Base-by-base conservation (phyloP, 1,139 yeast species). In the Magnusiomyces suaveolens region DNA sequence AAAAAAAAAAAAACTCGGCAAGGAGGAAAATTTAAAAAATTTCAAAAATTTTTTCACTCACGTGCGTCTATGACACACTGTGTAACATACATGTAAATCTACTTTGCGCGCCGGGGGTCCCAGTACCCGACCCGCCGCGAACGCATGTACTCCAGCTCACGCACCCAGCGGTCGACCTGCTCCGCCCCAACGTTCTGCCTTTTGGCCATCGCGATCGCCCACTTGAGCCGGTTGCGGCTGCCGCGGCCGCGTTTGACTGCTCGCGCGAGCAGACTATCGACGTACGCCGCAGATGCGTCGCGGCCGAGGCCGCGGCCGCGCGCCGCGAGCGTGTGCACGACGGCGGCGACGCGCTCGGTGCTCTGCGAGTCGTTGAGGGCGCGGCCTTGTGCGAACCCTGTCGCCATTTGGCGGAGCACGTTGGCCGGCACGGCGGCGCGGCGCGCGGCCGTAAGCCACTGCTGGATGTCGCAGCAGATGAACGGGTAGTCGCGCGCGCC, bases 111-210 rank as follows among this genome's bases (percentile, higher is more conserved):
- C 3, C 18, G 21, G 2, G 47, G 29, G 3, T 21, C 20, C 47
- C 47, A 46, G 20, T 29, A 36, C 10, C 44, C 51, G 16, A 38
- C 10, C 18, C 44, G 21, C 25, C 26, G 24, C 2, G n/a, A 10
- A 10, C 51, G 43, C 51, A 48, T 48, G n/a, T 48, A 23, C 8
- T 48, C 51, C 8, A 48, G 32, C 33, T 38, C 23, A 3, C 25
- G 32, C 18, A 39, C 16, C 51, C 51, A 48, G 10, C 14, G 18
- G 20, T 24, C 21, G 46, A 48, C 6, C 16, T 48, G 44, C 4
- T 23, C 51, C 4, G 29, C 14, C 2, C n/a, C 18, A 25, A 48
- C 51, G 14, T 25, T 25, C 6, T 48, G 44, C 12, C 36, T 33
- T 18, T 24, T 36, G 21, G 51, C 51, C 20, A 48, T 12, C 2